A percentile compares a stretch with the other conserved stretches of the same genome.
Evolutionary conservation across 352 stramenopile genomes (phyloP).

Genomic region (Phytophthora sansomeana): DNA sequence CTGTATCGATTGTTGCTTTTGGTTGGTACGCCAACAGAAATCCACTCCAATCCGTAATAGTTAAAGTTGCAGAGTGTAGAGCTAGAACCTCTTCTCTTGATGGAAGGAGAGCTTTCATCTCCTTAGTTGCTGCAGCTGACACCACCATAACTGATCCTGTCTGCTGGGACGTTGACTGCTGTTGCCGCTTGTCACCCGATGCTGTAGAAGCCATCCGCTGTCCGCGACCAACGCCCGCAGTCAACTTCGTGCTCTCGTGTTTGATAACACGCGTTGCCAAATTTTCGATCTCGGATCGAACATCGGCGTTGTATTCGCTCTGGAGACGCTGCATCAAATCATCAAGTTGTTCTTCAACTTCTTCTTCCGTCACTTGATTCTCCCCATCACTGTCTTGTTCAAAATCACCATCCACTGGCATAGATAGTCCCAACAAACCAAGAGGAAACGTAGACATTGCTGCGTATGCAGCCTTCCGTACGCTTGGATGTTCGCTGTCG

Average conservation of each 20-base stretch:
- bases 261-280: conserved; percentile 52
- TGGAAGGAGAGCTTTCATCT: conserved; percentile 58
- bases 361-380: conserved; percentile 47
- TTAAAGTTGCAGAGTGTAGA: conserved; percentile 15
- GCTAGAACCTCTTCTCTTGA: conserved; percentile 34
- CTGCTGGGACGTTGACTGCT: conserved; percentile 14
- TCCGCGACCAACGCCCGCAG: conserved; percentile 44
- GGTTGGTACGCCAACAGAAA: conserved; percentile 56
- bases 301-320: conserved; percentile 40
- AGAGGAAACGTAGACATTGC: conserved; percentile 60
- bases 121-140: conserved; percentile 66
- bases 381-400: conserved; percentile 31
- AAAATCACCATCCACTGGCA: conserved; percentile 13
- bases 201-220: conserved; percentile 45
- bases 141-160: conserved; percentile 29
- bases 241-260: conserved; percentile 47
- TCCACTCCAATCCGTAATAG: conserved; percentile 37
- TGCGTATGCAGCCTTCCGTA: conserved; percentile 53
- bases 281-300: conserved; percentile 50
- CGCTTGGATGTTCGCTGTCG: conserved; percentile 37
- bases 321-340: conserved; percentile 49
- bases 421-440: conserved; percentile 47
- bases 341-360: conserved; percentile 59
- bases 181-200: conserved; percentile 22
- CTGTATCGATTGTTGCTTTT: conserved; percentile 43